Percentiles rank a stretch among this genome's conserved stretches.
These are phyloP conservation scores for Vitis hybrid DNA, from an alignment of 177 flowering plant species.

Conservation along the genomic window DNA sequence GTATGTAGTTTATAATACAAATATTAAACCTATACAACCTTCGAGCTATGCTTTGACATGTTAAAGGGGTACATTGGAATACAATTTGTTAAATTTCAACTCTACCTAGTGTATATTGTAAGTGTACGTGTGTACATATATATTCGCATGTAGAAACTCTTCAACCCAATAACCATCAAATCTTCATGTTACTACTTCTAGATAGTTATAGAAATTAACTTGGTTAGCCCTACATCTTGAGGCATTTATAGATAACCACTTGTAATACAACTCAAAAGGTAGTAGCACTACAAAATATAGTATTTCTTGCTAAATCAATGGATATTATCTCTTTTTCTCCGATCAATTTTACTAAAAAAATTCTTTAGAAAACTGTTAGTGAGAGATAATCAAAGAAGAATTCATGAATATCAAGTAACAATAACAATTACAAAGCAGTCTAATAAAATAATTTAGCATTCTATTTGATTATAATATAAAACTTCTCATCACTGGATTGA, in stretches of 20 bases:
- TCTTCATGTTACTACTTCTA: background rate
- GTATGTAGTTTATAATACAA: too few species aligned
- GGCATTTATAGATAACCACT: background rate
- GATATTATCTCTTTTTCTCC: background rate
- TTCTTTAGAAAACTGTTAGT: background rate
- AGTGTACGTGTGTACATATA: too few species aligned
- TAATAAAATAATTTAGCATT: background rate
- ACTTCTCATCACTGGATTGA: conserved; percentile 96
- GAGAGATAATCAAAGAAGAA: background rate
- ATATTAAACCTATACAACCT: too few species aligned
- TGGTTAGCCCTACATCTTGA: background rate
- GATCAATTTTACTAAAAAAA: background rate
- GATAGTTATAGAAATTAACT: background rate
- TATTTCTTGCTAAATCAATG: background rate
- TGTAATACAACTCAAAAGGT: background rate
- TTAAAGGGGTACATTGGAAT: too few species aligned
- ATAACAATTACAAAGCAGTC: background rate
- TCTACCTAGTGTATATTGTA: too few species aligned
- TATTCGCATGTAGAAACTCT: too few species aligned
- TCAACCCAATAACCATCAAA: too few species aligned
- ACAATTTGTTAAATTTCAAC: too few species aligned
- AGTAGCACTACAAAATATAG: background rate
- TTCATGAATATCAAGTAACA: too few species aligned
- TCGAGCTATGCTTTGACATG: too few species aligned
- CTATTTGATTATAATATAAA: conserved; percentile 17